Base-by-base conservation (phyloP, 495 filamentous ascomycete species). In the Xylaria castorea region DNA sequence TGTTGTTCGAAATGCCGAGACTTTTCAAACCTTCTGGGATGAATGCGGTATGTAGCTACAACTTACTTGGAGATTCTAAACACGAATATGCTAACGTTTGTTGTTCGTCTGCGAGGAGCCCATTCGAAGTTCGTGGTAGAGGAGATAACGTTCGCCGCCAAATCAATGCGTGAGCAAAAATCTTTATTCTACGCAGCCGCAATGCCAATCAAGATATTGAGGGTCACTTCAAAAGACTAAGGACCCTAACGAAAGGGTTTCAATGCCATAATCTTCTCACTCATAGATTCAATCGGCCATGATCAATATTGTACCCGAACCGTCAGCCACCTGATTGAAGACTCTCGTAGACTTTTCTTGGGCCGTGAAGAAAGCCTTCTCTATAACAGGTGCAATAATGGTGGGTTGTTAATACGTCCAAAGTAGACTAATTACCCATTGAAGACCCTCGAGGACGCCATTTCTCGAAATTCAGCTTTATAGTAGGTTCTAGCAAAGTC, bases 161-260 rank as follows among this genome's bases (percentile, higher is more conserved):
- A 82, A 16, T 58, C 81, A 0, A 76, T 81, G 46, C 81, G 84
- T 50, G 74, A 84, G n/a, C 89, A 90, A 70, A 86, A 78, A 5
- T 85, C 88, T 1, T 89, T 90, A 73, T 91, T 90, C 73, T 85
- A 90, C 73, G 81, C 85, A 34, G 87, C 85, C 0, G 78, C 76
- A 20, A 82, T 87, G 11, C 86, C 88, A 0, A 88, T 90, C 27
- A 79, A 76, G 40, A 87, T 84, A 14, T 66, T 83, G 36, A 70
- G 71, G 27, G 78, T 81, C 18, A 72, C 71, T 50, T 67, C 50
- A 20, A 3, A 14, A 38, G 36, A 5, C 6, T 55, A 46, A 25
- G 32, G 5, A 27, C 27, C 1, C 18, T 1, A 38, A 16, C 20
- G 34, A 38, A 38, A 22, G 20, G 16, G 36, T 3, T 36, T 27